These are phyloP conservation scores for Solanum arcanum DNA, from an alignment of 257 asterid species.

Conservation along the genomic window DNA sequence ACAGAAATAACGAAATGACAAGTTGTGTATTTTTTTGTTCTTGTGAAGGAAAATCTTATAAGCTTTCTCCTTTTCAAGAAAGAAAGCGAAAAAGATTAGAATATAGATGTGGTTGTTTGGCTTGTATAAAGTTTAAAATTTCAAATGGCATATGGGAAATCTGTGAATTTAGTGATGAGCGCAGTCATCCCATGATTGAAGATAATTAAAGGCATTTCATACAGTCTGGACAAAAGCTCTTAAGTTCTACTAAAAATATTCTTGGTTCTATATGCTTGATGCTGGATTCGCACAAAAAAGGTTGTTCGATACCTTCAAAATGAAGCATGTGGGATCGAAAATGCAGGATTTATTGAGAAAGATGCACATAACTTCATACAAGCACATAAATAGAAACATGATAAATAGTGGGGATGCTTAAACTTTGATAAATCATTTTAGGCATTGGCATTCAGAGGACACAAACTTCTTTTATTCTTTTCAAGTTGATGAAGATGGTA, in stretches of 20 bases:
- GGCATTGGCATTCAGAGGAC: not conserved
- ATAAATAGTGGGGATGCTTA: not conserved
- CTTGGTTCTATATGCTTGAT: not conserved
- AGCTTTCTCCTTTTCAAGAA: too few species aligned
- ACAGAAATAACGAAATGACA: too few species aligned
- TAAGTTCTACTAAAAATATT: not conserved
- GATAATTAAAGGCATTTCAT: too few species aligned
- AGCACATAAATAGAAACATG: not conserved
- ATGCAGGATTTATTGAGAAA: not conserved
- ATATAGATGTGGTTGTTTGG: too few species aligned
- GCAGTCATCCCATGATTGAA: not conserved
- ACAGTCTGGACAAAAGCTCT: not conserved
- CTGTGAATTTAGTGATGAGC: not conserved
- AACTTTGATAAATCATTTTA: not conserved
- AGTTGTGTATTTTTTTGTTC: too few species aligned
- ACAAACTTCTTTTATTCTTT: not conserved
- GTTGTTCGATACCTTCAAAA: not conserved
- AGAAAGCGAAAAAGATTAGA: too few species aligned
- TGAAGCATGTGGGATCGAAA: not conserved
- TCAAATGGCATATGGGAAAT: too few species aligned
- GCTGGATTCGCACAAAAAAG: not conserved
- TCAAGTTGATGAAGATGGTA: not conserved
- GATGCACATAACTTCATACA: not conserved
- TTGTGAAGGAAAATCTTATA: too few species aligned
- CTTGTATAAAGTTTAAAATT: too few species aligned